Percentiles rank a stretch among this genome's conserved stretches.
Conservation (phyloP, 345 rosid genomes). For the Euphorbia pulcherrima region DNA sequence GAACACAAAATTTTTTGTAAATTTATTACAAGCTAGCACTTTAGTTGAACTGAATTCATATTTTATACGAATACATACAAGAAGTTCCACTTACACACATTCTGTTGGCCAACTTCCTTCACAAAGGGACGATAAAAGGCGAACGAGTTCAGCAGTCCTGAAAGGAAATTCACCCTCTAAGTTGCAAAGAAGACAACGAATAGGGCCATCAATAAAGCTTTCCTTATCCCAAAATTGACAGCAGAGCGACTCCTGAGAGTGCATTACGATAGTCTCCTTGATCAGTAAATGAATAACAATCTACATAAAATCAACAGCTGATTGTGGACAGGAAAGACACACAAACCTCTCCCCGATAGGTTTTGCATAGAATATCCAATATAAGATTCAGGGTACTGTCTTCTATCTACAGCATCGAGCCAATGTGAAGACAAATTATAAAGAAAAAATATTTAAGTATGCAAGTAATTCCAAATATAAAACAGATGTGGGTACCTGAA, state of each 20-base stretch:
- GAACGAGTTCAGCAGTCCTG: slow-evolving; percentile 66
- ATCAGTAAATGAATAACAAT: slow-evolving; percentile 20
- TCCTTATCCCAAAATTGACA: slow-evolving; percentile 91
- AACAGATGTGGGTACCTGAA: slow-evolving; percentile 50
- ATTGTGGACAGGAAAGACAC: slow-evolving; percentile 12
- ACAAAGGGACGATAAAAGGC: slow-evolving; percentile 75
- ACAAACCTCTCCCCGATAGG: slow-evolving; percentile 86
- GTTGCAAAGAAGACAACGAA: slow-evolving; percentile 84
- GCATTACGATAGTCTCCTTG: slow-evolving; percentile 21
- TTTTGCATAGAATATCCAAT: slow-evolving; percentile 79
- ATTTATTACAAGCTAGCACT: background rate
- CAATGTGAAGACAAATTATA: slow-evolving; percentile 11
- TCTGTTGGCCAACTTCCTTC: slow-evolving; percentile 98
- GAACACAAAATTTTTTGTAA: background rate
- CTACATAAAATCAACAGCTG: slow-evolving; percentile 7
- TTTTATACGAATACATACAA: background rate
- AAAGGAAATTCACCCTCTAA: slow-evolving; percentile 87
- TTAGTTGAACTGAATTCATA: background rate
- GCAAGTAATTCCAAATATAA: slow-evolving; percentile 11
- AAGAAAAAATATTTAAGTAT: background rate
- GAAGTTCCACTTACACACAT: slow-evolving; percentile 71
- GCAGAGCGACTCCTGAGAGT: slow-evolving; percentile 84
- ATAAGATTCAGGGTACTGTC: slow-evolving; percentile 63
- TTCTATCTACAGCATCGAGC: slow-evolving; percentile 52
- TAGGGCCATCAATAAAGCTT: slow-evolving; percentile 91